phyloP scores from a whole-genome alignment of 2,329 filamentous ascomycete genomes.

The Diaporthe amygdali region DNA sequence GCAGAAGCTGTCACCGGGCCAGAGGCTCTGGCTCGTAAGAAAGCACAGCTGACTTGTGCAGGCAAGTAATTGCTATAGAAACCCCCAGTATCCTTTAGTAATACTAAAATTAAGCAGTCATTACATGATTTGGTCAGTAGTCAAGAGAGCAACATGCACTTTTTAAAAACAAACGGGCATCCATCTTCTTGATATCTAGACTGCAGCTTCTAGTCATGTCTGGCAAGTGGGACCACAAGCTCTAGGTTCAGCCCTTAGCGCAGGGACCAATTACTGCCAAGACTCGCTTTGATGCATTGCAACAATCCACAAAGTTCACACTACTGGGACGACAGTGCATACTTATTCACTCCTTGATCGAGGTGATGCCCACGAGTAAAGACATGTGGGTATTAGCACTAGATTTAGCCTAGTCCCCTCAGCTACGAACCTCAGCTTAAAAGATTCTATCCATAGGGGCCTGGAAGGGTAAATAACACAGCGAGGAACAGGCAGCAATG shows the following conservation, averaged over 20 bases:
- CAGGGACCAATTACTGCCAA: background rate
- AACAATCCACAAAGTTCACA: background rate
- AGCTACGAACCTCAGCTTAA: too few relatives aligned
- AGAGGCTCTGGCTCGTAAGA: too few relatives aligned
- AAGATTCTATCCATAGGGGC: too few relatives aligned
- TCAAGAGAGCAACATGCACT: background rate
- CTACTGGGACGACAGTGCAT: background rate
- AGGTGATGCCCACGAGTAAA: too few relatives aligned
- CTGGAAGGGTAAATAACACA: background rate
- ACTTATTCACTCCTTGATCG: too few relatives aligned
- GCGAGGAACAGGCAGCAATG: background rate
- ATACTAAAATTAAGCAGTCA: background rate
- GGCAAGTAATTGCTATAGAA: background rate
- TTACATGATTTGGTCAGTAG: background rate
- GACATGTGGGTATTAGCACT: too few relatives aligned
- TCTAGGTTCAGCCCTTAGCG: background rate
- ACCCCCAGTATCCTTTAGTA: too few relatives aligned
- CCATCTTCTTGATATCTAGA: background rate
- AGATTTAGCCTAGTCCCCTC: too few relatives aligned
- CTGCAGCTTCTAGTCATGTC: background rate
- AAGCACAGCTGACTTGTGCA: background rate
- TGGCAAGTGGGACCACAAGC: background rate
- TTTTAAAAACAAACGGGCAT: too few relatives aligned
- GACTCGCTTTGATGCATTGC: conserved; percentile 21
- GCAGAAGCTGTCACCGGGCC: background rate